Conservation (phyloP, 257 asterid genomes). For the Nemophila menziesii region DNA sequence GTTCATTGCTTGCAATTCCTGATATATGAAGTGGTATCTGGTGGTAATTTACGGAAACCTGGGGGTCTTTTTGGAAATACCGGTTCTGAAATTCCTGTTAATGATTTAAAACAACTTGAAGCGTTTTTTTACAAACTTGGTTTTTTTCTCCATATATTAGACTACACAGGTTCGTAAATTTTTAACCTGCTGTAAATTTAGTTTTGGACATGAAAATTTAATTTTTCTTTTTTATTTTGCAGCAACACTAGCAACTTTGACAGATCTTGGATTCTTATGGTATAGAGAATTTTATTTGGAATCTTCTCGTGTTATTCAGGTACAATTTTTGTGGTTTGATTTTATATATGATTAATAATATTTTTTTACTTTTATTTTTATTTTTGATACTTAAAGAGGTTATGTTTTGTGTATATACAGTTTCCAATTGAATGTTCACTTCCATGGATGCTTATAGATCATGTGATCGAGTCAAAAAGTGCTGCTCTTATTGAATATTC, state of each 20-base stretch:
- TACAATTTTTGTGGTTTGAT: conserved; percentile 12
- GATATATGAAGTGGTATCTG: conserved; percentile 97
- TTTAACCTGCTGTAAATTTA: background rate
- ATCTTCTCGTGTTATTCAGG: conserved; percentile 99
- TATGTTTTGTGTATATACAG: conserved; percentile 30
- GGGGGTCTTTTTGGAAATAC: conserved; percentile 96
- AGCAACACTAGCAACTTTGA: conserved; percentile 72
- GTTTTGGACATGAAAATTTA: background rate
- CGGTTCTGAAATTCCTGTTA: conserved; percentile 87
- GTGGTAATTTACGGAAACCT: conserved; percentile 95
- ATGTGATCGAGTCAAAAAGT: conserved; percentile 65
- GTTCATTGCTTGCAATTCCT: conserved; percentile 95
- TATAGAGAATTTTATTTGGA: conserved; percentile 97
- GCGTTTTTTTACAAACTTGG: conserved; percentile 99
- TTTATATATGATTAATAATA: too few relatives aligned
- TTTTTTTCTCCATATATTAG: conserved; percentile 83
- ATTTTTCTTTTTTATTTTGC: conserved; percentile 29
- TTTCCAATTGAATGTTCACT: conserved; percentile 98
- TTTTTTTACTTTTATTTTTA: too few relatives aligned
- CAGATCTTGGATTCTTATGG: conserved; percentile 97
- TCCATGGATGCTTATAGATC: conserved; percentile 99
- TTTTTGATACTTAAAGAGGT: conserved; percentile 4
- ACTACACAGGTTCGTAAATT: conserved; percentile 63
- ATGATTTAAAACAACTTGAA: conserved; percentile 89
- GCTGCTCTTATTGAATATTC: conserved; percentile 80